Conservation (phyloP, 1,284 basidiomycete genomes). For the Moesziomyces globuligerus region DNA sequence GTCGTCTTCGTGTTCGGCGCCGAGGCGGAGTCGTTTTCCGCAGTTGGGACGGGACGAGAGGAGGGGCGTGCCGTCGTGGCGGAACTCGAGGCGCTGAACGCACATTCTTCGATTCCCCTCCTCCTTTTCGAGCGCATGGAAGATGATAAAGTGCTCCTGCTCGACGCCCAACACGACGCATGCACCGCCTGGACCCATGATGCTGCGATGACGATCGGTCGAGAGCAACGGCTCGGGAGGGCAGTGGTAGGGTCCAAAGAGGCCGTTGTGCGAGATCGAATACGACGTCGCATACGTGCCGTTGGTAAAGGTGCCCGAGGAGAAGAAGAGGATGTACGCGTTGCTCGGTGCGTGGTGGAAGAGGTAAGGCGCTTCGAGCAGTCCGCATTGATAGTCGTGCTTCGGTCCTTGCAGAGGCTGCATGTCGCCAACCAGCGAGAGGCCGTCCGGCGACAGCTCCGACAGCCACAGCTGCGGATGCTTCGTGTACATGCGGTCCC, state of each 20-base stretch:
- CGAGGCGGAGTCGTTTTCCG: slow-evolving; percentile 45
- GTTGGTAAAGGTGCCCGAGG: slow-evolving; percentile 51
- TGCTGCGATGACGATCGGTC: slow-evolving; percentile 38
- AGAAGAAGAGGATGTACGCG: slow-evolving; percentile 59
- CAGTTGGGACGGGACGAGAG: slow-evolving; percentile 48
- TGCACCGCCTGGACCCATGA: slow-evolving; percentile 54
- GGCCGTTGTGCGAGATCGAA: slow-evolving; percentile 45
- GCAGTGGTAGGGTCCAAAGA: slow-evolving; percentile 50
- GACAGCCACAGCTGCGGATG: slow-evolving; percentile 55
- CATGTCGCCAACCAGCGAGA: slow-evolving; percentile 46
- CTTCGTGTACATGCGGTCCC: slow-evolving; percentile 51
- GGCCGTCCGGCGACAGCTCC: slow-evolving; percentile 51
- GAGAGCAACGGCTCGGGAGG: slow-evolving; percentile 33
- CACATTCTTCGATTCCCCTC: slow-evolving; percentile 51
- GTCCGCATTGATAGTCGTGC: slow-evolving; percentile 37
- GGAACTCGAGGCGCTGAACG: slow-evolving; percentile 46
- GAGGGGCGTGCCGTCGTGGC: slow-evolving; percentile 36
- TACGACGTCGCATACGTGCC: slow-evolving; percentile 52
- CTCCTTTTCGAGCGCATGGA: slow-evolving; percentile 47
- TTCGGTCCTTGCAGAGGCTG: slow-evolving; percentile 43
- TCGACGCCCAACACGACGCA: slow-evolving; percentile 48
- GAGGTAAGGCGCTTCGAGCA: slow-evolving; percentile 58
- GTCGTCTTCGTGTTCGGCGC: slow-evolving; percentile 54
- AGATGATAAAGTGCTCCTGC: slow-evolving; percentile 52
- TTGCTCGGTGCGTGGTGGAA: slow-evolving; percentile 37